Evolutionary conservation across 306 rosid species (phyloP).

Genomic region (Quillaja saponaria): DNA sequence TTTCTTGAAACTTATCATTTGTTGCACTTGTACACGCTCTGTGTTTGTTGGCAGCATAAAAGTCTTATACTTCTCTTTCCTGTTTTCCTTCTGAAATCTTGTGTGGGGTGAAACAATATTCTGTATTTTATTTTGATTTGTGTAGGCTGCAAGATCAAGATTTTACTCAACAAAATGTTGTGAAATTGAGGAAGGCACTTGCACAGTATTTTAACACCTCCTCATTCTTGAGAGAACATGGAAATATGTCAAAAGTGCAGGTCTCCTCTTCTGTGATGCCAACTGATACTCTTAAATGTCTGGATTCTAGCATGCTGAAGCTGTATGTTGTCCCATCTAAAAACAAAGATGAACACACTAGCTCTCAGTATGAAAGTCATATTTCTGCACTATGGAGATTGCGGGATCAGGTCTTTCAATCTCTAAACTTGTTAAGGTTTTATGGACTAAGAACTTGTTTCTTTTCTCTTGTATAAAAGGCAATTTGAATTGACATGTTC

Average conservation of each 20-base stretch:
- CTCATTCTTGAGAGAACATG: slow-evolving; percentile 45
- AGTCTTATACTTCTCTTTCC: too few species aligned
- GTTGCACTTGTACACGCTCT: too few species aligned
- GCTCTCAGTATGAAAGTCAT: slow-evolving; percentile 61
- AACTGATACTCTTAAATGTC: too few species aligned
- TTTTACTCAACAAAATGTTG: slow-evolving; percentile 46
- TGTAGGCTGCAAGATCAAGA: slow-evolving; percentile 61
- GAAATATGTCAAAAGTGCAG: slow-evolving; percentile 33
- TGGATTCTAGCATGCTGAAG: slow-evolving; percentile 37
- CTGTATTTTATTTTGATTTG: slow-evolving; percentile 28
- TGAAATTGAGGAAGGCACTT: slow-evolving; percentile 56
- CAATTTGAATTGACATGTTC: slow-evolving; percentile 11
- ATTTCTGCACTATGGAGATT: slow-evolving; percentile 61
- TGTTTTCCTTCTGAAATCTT: too few species aligned
- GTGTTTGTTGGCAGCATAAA: too few species aligned
- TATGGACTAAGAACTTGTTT: neutral
- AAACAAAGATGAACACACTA: slow-evolving; percentile 60
- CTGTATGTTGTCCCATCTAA: slow-evolving; percentile 55
- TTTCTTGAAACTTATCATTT: too few species aligned
- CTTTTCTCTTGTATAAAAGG: neutral
- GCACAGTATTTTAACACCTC: slow-evolving; percentile 48
- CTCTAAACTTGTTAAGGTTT: neutral
- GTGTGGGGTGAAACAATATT: too few species aligned
- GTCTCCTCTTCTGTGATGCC: slow-evolving; percentile 26
- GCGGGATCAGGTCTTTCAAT: slow-evolving; percentile 63